A percentile compares a stretch with the other conserved stretches of the same genome.
These are phyloP conservation scores for Podospora tetraspora DNA, from an alignment of 495 filamentous ascomycete species.

Conservation along the genomic window DNA sequence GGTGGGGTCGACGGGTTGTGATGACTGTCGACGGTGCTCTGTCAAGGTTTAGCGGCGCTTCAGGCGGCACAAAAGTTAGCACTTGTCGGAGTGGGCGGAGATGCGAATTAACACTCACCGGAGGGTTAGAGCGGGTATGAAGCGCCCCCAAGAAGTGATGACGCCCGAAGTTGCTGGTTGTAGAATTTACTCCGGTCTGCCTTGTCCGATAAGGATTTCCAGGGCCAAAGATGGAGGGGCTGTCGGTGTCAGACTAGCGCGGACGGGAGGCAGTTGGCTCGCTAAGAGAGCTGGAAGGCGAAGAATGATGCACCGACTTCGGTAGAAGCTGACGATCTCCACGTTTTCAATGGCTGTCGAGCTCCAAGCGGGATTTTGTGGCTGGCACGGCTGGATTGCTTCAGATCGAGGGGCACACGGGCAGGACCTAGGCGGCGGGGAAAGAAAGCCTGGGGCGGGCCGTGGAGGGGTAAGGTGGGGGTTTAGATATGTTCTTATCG, in stretches of 20 bases:
- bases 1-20: background rate
- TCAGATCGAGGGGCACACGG: conserved; percentile 6
- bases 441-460: background rate
- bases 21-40: background rate
- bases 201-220: background rate
- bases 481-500: too few species aligned
- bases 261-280: background rate
- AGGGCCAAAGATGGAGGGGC: background rate
- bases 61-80: background rate
- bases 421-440: background rate
- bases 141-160: background rate
- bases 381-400: background rate
- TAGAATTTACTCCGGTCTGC: background rate
- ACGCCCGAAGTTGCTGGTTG: background rate
- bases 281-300: background rate
- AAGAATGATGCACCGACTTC: background rate
- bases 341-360: background rate
- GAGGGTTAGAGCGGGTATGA: background rate
- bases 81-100: background rate
- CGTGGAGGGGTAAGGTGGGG: background rate
- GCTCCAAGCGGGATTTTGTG: conserved; percentile 12
- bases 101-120: background rate
- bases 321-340: background rate
- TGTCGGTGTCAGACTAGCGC: background rate
- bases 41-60: background rate